Evolutionary conservation across 768 basidiomycete genomes (phyloP).

Genomic region (Pholiota molesta): DNA sequence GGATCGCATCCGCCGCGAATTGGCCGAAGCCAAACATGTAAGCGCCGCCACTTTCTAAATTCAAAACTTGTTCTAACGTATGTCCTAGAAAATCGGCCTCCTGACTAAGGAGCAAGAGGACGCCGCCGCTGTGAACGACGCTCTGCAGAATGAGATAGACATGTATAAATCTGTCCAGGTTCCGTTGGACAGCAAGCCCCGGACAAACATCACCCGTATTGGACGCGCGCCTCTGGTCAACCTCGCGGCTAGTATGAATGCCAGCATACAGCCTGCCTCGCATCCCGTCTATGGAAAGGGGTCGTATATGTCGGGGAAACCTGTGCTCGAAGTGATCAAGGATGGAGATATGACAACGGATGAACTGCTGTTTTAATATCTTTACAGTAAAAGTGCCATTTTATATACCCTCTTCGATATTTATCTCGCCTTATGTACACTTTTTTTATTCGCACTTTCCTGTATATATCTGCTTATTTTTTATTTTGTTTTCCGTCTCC

Average conservation of each 20-base stretch:
- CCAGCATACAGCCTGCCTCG: not conserved
- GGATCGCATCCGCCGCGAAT: slow-evolving; percentile 78
- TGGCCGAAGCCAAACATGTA: slow-evolving; percentile 83
- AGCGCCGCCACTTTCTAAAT: slow-evolving; percentile 27
- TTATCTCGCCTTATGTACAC: not conserved
- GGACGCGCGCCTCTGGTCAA: slow-evolving; percentile 48
- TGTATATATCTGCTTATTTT: not conserved
- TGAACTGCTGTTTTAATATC: slow-evolving; percentile 33
- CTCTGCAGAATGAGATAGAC: slow-evolving; percentile 55
- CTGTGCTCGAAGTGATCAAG: slow-evolving; percentile 31
- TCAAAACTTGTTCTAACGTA: not conserved
- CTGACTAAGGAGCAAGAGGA: slow-evolving; percentile 52
- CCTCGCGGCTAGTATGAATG: slow-evolving; percentile 43
- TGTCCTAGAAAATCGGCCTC: slow-evolving; percentile 48
- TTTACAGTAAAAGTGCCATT: not conserved
- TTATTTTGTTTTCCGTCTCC: not conserved
- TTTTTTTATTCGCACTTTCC: not conserved
- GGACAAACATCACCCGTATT: slow-evolving; percentile 56
- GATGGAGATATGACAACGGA: slow-evolving; percentile 57
- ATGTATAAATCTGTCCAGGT: slow-evolving; percentile 64
- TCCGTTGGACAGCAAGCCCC: slow-evolving; percentile 51
- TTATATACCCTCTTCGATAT: not conserved
- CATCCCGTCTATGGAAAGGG: not conserved
- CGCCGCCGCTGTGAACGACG: slow-evolving; percentile 42
- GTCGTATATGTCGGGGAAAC: slow-evolving; percentile 15